Evolutionary conservation across 73 alveolate species (phyloP), one percentile per base, ranked within the genome.

Genomic region (Paramecium sonneborni): DNA sequence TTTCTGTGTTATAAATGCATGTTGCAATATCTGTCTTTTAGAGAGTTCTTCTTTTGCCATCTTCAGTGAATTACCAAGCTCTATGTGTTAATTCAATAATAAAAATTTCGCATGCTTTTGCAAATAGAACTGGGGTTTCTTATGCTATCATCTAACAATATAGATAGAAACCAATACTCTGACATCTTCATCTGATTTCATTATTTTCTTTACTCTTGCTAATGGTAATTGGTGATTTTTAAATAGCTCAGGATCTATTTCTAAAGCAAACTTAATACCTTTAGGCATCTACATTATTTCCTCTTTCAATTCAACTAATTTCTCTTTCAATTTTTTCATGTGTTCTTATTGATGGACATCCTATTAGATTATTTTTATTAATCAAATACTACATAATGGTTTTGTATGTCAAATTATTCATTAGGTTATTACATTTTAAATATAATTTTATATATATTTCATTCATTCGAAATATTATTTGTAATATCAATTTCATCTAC

Each of bases 81-180:
- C 99, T 94, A 92, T 95, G 98, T 35, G 99, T 98, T 95, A 98
- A 82, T 92, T 98, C 99, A n/a, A 98, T 96, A 55, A 98, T 97
- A 90, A 98, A 98, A 95, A 98, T 93, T 93, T 98, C 99, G 93
- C 99, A 98, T 23, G 99, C 99, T 86, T 98, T 98, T 23, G 99
- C 99, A 93, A 98, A 97, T 44, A 98, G 92, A 38, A 97, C 97
- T 21, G 99, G 99, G n/a, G 99, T 97, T 93, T 98, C 99, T 69
- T 98, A 98, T 88, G 98, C 95, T 56, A 98, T 97, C 99, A 98
- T 98, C 97, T 92, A 62, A 35, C 11, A 58, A 6, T 6, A 8
- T 28, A 12, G 6, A 88, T 39, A 39, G 44, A 23, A 88, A 24
- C 20, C 15, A 37, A 70, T 88, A 94, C 96, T 48, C 97, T 86